Base-by-base conservation (phyloP, 2,329 filamentous ascomycete genomes). In the Sphaerulina populicola region DNA sequence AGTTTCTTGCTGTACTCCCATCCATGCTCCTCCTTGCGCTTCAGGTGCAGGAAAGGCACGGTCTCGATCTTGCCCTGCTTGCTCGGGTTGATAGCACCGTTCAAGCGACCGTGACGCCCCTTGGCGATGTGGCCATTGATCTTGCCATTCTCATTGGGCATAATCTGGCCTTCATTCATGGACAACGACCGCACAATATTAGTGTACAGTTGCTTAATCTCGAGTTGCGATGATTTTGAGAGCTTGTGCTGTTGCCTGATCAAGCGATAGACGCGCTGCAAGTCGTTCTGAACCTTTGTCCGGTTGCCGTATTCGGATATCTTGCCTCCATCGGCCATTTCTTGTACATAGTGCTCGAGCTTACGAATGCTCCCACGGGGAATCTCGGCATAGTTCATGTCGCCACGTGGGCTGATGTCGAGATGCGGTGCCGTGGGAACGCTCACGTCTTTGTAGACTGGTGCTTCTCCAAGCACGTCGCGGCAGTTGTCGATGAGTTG, bases 1-100 rank as follows among this genome's bases (percentile, higher is more conserved):
- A 98, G 80, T 76, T 94, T 96, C 80, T 97, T 98, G 81, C 88
- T 97, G 77, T 97, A 98, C 66, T 97, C 90, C 93, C 93, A 98
- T 55, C 91, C 91, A 65, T 95, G 86, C 56, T 90, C 81, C 48
- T 87, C 83, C 72, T 94, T 94, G 71, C 88, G 86, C 80, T 96
- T 96, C 52, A 98, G 77, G 69, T 98, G 93, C 47, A 98, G 74
- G 82, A 98, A 98, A 31, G 93, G 93, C 61, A 98, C 94, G 14
- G 93, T 95, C 75, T 97, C 91, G 51, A 94, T 83, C 76, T 95
- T 96, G 70, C 89, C 89, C 52, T 76, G 71, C 76, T 93, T 94
- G 63, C 77, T 74, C 9, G 47, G 43, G 11, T 43, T 49, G 39
- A 71, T 70, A 10, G 51, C 45, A 43, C 73, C 73, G 53, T 77